phyloP scores from a whole-genome alignment of 2,329 filamentous ascomycete genomes.

The Phaeoacremonium minimum region DNA sequence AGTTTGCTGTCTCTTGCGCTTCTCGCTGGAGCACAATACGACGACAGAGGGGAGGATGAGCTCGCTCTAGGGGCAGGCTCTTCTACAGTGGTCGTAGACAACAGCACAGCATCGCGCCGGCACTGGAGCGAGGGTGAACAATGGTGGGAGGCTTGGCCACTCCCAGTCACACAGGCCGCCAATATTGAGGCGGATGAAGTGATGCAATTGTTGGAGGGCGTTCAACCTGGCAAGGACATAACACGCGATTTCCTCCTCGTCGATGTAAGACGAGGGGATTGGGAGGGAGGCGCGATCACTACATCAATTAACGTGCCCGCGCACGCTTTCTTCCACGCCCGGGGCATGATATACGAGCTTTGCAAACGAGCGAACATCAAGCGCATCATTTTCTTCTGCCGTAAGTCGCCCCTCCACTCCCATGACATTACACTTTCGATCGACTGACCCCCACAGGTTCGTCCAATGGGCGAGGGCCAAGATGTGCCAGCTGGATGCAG shows the following conservation, averaged over 20 bases:
- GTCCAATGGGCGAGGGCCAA: slow-evolving; percentile 43
- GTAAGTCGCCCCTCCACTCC: slow-evolving; percentile 23
- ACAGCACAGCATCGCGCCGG: too few species aligned
- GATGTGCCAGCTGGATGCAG: slow-evolving; percentile 52
- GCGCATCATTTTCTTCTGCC: slow-evolving; percentile 52
- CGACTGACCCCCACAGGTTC: slow-evolving; percentile 31
- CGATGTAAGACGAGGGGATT: slow-evolving; percentile 49
- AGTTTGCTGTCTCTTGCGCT: too few species aligned
- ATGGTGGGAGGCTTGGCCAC: slow-evolving; percentile 38
- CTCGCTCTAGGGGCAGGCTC: too few species aligned
- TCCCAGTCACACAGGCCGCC: slow-evolving; percentile 31
- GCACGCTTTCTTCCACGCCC: slow-evolving; percentile 47
- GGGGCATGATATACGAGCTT: slow-evolving; percentile 41
- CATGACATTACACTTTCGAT: slow-evolving; percentile 1
- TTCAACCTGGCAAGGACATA: slow-evolving; percentile 21
- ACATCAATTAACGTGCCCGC: slow-evolving; percentile 55
- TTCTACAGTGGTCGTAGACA: too few species aligned
- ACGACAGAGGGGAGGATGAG: too few species aligned
- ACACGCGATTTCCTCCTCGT: slow-evolving; percentile 39
- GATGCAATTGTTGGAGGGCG: slow-evolving; percentile 31
- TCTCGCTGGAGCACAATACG: too few species aligned
- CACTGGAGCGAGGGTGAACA: not conserved
- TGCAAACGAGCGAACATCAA: slow-evolving; percentile 43
- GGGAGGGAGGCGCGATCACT: slow-evolving; percentile 55
- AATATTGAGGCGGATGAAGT: slow-evolving; percentile 34